These are phyloP conservation scores for Stachybotrys echinatus DNA, from an alignment of 2,329 filamentous ascomycete genomes.

Conservation along the genomic window DNA sequence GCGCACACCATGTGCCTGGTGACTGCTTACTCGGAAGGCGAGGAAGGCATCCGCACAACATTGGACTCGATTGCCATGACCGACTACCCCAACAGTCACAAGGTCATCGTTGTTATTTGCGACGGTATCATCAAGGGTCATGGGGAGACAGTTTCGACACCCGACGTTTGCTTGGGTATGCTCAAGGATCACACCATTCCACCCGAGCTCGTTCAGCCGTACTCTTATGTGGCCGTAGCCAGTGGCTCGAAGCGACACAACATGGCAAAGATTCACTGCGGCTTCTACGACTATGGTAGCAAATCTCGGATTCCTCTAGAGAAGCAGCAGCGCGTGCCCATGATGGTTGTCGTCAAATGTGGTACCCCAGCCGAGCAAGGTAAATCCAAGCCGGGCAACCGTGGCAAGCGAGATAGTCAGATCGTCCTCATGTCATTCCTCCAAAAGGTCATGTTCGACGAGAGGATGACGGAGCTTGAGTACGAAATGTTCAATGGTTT, in stretches of 20 bases:
- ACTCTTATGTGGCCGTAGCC: constrained; percentile 94
- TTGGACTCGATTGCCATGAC: constrained; percentile 95
- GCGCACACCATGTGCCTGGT: constrained; percentile 92
- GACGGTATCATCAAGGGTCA: constrained; percentile 97
- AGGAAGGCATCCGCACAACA: constrained; percentile 86
- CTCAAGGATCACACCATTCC: constrained; percentile 84
- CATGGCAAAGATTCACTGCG: constrained; percentile 97
- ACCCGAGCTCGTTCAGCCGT: constrained; percentile 78
- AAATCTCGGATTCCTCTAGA: constrained; percentile 73
- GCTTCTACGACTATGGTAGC: constrained; percentile 94
- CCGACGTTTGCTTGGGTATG: constrained; percentile 87
- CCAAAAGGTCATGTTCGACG: constrained; percentile 99
- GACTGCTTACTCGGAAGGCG: constrained; percentile 95
- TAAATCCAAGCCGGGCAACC: constrained; percentile 87
- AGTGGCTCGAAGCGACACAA: constrained; percentile 97
- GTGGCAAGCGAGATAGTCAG: constrained; percentile 97
- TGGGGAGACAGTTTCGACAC: constrained; percentile 80
- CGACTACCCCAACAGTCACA: constrained; percentile 99
- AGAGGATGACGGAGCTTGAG: constrained; percentile 98
- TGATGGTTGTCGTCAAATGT: constrained; percentile 95
- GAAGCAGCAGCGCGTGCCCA: constrained; percentile 93
- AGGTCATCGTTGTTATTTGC: constrained; percentile 91
- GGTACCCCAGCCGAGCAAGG: constrained; percentile 82
- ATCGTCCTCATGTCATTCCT: constrained; percentile 99
- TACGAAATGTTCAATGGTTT: constrained; percentile 99